A percentile compares a stretch with the other conserved stretches of the same genome.
Evolutionary conservation across 129 eudicot species (phyloP).

Genomic region (Logfia minima): DNA sequence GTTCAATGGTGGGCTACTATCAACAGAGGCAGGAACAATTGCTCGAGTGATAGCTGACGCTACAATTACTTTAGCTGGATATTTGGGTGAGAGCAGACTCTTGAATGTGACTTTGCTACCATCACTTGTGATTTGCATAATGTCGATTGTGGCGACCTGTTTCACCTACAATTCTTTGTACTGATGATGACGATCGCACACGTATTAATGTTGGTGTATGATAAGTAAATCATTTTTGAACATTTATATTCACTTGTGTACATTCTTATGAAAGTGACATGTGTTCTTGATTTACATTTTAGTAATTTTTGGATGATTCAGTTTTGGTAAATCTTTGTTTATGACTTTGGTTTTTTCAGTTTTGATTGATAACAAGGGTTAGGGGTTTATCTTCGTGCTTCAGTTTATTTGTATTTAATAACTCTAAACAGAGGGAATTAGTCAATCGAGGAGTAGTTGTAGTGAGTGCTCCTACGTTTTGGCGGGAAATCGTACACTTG

Average conservation of each 20-base stretch:
- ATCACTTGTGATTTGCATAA: conserved; percentile 70
- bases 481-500: conserved; percentile 26
- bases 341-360: background rate
- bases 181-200: conserved; percentile 25
- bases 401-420: conserved; percentile 2
- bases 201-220: conserved; percentile 5
- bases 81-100: conserved; percentile 56
- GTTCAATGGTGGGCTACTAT: conserved; percentile 81
- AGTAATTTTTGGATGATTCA: background rate
- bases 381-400: conserved; percentile 27
- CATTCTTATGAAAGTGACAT: conserved; percentile 24
- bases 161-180: conserved; percentile 82
- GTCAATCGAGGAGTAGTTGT: background rate
- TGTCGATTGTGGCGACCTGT: conserved; percentile 79
- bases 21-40: conserved; percentile 93
- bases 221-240: conserved; percentile 17
- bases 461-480: conserved; percentile 18
- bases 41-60: conserved; percentile 97
- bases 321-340: conserved; percentile 4
- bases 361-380: conserved; percentile 12
- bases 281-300: conserved; percentile 11
- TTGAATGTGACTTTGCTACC: conserved; percentile 74
- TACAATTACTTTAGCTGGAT: conserved; percentile 80
- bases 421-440: too few relatives aligned
- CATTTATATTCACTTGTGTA: conserved; percentile 33